These are phyloP conservation scores for Septoria linicola DNA, from an alignment of 2,329 filamentous ascomycete species.

Conservation along the genomic window DNA sequence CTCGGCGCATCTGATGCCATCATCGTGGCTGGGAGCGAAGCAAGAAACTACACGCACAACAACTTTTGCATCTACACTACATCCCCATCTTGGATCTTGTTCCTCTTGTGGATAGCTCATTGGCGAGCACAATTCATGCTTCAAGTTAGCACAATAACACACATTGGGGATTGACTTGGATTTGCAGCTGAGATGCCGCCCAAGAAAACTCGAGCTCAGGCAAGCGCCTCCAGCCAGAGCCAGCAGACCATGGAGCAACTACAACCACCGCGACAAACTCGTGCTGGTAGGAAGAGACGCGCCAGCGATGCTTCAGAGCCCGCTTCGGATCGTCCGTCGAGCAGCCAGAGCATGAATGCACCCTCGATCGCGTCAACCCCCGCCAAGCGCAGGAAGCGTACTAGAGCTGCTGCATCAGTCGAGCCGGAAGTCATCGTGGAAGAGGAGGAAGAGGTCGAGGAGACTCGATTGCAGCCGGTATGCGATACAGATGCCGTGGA, in stretches of 20 bases:
- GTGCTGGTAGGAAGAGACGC: constrained; percentile 30
- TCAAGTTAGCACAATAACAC: no score
- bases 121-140: no score
- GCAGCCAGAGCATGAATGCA: constrained; percentile 22
- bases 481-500: constrained; percentile 21
- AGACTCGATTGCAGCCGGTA: constrained; percentile 2
- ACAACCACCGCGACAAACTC: constrained; percentile 23
- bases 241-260: no score
- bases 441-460: constrained; percentile 25
- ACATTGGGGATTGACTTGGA: no score
- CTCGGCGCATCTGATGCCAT: no score
- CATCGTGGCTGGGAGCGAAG: no score
- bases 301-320: constrained; percentile 32
- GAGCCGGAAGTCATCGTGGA: constrained; percentile 33
- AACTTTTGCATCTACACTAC: no score
- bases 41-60: no score
- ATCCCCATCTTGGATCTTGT: no score
- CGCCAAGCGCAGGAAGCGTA: constrained; percentile 30
- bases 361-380: constrained; percentile 21
- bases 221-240: constrained; percentile 18
- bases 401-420: constrained; percentile 22
- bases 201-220: constrained; percentile 25
- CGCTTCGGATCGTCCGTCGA: constrained; percentile 27
- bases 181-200: constrained; percentile 26
- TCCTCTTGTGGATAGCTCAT: no score